Conservation (phyloP, 352 stramenopile genomes). For the Globisporangium recalcitrans region DNA sequence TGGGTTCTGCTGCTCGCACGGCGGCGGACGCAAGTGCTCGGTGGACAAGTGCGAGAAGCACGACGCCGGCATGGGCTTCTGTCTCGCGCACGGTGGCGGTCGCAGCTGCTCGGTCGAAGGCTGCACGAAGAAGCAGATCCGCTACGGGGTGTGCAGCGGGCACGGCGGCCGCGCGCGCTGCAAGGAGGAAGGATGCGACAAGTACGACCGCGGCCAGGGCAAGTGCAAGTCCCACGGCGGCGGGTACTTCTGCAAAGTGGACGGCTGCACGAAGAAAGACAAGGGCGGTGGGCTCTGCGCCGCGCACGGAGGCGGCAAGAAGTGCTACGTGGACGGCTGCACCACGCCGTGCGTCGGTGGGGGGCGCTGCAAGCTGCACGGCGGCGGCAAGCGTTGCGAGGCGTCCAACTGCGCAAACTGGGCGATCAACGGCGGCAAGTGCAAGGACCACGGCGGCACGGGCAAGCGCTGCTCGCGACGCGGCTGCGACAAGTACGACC, state of each 20-base stretch:
- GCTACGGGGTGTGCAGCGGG: slow-evolving; percentile 67
- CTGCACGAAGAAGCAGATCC: slow-evolving; percentile 73
- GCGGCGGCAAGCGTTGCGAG: slow-evolving; percentile 55
- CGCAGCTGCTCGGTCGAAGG: slow-evolving; percentile 48
- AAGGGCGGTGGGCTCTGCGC: slow-evolving; percentile 78
- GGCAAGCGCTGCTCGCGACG: slow-evolving; percentile 60
- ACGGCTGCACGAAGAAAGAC: slow-evolving; percentile 79
- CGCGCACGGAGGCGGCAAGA: slow-evolving; percentile 74
- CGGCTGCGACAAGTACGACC: slow-evolving; percentile 74
- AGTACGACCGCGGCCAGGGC: slow-evolving; percentile 69
- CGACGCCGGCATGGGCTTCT: slow-evolving; percentile 61
- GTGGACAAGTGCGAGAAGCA: slow-evolving; percentile 71
- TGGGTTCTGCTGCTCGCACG: slow-evolving; percentile 62
- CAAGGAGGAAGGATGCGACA: slow-evolving; percentile 69
- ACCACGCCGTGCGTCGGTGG: slow-evolving; percentile 65
- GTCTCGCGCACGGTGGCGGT: slow-evolving; percentile 66
- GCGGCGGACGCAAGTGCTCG: slow-evolving; percentile 61
- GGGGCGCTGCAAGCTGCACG: slow-evolving; percentile 63
- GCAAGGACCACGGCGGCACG: slow-evolving; percentile 67
- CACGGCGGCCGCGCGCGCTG: slow-evolving; percentile 70
- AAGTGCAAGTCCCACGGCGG: slow-evolving; percentile 82
- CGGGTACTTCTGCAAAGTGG: slow-evolving; percentile 72
- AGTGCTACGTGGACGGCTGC: slow-evolving; percentile 70
- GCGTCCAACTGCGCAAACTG: slow-evolving; percentile 45
- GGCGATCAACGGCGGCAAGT: slow-evolving; percentile 64